Conservation (phyloP, 1,284 basidiomycete species). For the Sanghuangporus sanghuang region DNA sequence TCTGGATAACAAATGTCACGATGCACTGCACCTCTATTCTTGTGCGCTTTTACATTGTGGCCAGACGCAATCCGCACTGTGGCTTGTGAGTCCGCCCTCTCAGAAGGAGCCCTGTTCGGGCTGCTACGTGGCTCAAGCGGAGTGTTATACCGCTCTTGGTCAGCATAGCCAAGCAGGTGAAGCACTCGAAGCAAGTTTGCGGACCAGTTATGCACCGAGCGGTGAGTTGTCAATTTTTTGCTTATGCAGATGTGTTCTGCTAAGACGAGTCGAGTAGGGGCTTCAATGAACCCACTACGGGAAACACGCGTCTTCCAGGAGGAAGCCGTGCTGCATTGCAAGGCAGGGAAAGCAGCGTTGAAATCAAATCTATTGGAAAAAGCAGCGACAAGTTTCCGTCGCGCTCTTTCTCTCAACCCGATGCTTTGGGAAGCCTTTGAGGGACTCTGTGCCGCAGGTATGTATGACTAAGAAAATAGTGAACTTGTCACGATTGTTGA, state of each 20-base stretch:
- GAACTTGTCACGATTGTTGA: slow-evolving; percentile 19
- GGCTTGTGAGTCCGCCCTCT: slow-evolving; percentile 55
- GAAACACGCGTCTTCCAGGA: slow-evolving; percentile 51
- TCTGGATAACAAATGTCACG: slow-evolving; percentile 64
- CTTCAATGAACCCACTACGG: not conserved
- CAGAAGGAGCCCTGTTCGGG: slow-evolving; percentile 59
- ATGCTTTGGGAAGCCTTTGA: slow-evolving; percentile 94
- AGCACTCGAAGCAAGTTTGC: slow-evolving; percentile 58
- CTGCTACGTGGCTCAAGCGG: slow-evolving; percentile 75
- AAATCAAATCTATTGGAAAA: slow-evolving; percentile 72
- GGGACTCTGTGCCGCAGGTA: slow-evolving; percentile 81
- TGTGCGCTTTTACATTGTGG: slow-evolving; percentile 67
- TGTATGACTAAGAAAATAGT: slow-evolving; percentile 24
- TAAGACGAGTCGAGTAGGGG: not conserved
- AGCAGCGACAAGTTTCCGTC: slow-evolving; percentile 66
- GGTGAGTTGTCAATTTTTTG: slow-evolving; percentile 39
- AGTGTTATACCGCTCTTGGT: slow-evolving; percentile 68
- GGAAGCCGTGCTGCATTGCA: slow-evolving; percentile 62
- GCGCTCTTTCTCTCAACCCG: slow-evolving; percentile 71
- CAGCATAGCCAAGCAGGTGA: slow-evolving; percentile 69
- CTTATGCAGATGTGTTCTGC: not conserved
- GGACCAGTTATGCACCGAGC: slow-evolving; percentile 28
- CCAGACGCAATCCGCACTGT: slow-evolving; percentile 74
- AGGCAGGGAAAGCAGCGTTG: slow-evolving; percentile 63
- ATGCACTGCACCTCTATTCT: slow-evolving; percentile 81